Evolutionary conservation across 2,329 filamentous ascomycete species (phyloP), one percentile per base, ranked within the genome.

Genomic region (Ophiostoma perfectum): DNA sequence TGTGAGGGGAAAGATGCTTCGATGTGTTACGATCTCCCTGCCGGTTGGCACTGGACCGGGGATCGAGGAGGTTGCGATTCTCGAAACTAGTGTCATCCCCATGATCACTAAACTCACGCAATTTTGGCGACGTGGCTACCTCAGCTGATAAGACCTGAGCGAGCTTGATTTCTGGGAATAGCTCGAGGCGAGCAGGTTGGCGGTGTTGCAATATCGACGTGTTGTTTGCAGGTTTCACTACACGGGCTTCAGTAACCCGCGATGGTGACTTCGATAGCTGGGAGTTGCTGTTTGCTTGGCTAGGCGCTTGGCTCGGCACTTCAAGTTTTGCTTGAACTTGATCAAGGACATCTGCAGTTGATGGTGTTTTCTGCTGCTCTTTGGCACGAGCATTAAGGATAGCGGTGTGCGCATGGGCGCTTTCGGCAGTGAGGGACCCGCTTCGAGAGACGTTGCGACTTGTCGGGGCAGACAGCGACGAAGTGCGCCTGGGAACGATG

Each of bases 381-480:
- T 9, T 42, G 39, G 7, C 58, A 36, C 55, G 67, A 2, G 66
- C 55, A 4, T 52, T 44, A 27, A 70, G 44, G 6, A 70, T 52
- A 8, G 68, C 68, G 2, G 65, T 83, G 70, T 86, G 84, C n/a
- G 84, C 81, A 68, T 82, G 82, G 47, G 87, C 75, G 71, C 85
- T 88, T 68, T 87, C 85, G 0, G 83, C 78, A 5, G 86, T 88
- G 69, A 88, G 74, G 0, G 86, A 88, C 3, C 80, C 82, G 9
- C 82, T 78, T 42, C 84, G 69, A 1, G 72, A 73, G 2, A 75
- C 78, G 72, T 86, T 86, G 55, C 84, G 81, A 73, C 86, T 89
- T 0, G 85, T 87, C 1, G 86, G 84, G 1, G 86, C 86, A 3
- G 87, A 89, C 7, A 88, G 78, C 14, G 86, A 89, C 1, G 87